Percentiles rank a stretch among this genome's conserved stretches.
Evolutionary conservation across 1,284 basidiomycete genomes (phyloP).

Genomic region (Papiliotrema nemorosa): DNA sequence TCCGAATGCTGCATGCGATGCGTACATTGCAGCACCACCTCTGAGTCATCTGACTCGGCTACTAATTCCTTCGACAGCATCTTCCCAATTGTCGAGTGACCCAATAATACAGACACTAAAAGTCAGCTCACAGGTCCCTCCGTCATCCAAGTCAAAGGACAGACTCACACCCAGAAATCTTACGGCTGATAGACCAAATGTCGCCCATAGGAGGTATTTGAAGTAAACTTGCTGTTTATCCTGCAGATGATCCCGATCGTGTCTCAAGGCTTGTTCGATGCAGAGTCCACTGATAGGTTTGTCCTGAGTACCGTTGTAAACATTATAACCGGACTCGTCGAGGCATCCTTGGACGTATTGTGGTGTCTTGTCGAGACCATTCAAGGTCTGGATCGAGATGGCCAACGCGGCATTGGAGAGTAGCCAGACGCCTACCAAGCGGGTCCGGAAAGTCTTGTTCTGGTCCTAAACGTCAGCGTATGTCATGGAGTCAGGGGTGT

Average conservation of each 20-base stretch:
- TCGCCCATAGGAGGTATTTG: slow-evolving; percentile 80
- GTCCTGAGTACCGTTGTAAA: slow-evolving; percentile 18
- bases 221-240: slow-evolving; percentile 64
- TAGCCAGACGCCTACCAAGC: slow-evolving; percentile 82
- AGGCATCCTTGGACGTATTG: slow-evolving; percentile 30
- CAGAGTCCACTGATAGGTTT: slow-evolving; percentile 31
- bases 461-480: slow-evolving; percentile 55
- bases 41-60: too few relatives aligned
- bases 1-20: too few relatives aligned
- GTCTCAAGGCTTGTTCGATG: slow-evolving; percentile 25
- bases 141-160: too few relatives aligned
- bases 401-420: slow-evolving; percentile 73
- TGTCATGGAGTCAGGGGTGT: too few relatives aligned
- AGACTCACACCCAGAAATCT: slow-evolving; percentile 75
- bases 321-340: slow-evolving; percentile 14
- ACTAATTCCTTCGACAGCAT: slow-evolving; percentile 26
- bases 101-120: slow-evolving; percentile 40
- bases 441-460: slow-evolving; percentile 91
- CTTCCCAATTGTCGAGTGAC: slow-evolving; percentile 32
- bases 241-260: slow-evolving; percentile 41
- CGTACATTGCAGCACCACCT: too few relatives aligned
- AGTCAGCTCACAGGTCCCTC: background rate
- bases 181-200: slow-evolving; percentile 74
- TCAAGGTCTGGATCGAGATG: slow-evolving; percentile 78
- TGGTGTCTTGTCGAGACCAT: slow-evolving; percentile 61